A percentile compares a stretch with the other conserved stretches of the same genome.
These are phyloP conservation scores for Xylaria sp. DNA, from an alignment of 2,329 filamentous ascomycete genomes.

Conservation along the genomic window DNA sequence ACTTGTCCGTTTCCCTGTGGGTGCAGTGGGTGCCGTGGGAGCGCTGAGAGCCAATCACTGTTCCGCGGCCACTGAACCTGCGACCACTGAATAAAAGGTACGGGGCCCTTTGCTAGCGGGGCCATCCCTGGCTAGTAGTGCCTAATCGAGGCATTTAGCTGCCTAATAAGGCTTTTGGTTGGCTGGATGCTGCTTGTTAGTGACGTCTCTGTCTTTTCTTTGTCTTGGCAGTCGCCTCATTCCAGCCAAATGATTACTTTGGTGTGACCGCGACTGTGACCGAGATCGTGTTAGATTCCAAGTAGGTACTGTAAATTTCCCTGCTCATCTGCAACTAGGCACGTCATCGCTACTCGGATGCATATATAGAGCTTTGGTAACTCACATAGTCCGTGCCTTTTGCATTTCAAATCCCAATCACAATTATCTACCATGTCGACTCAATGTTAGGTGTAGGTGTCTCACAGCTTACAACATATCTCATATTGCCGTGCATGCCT, in stretches of 20 bases:
- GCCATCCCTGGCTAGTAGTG: not conserved
- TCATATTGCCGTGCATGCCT: not conserved
- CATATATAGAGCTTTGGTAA: not conserved
- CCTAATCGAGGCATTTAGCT: not conserved
- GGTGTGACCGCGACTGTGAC: not conserved
- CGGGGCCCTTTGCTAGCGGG: not conserved
- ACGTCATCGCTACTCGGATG: not conserved
- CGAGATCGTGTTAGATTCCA: not conserved
- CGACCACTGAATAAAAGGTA: slow-evolving; percentile 23
- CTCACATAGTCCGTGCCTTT: not conserved
- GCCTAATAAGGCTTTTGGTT: not conserved
- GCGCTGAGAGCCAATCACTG: slow-evolving; percentile 41
- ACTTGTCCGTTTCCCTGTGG: slow-evolving; percentile 15
- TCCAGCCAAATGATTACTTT: not conserved
- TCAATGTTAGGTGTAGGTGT: not conserved
- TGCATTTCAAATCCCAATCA: not conserved
- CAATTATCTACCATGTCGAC: not conserved
- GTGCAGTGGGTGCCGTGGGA: slow-evolving; percentile 32
- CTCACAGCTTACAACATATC: not conserved
- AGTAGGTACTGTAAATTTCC: no score
- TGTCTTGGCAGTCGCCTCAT: slow-evolving; percentile 1
- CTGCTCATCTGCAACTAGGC: not conserved
- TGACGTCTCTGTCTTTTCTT: not conserved
- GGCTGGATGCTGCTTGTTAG: not conserved
- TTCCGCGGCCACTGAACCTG: slow-evolving; percentile 33